Conservation (phyloP, 2,329 filamentous ascomycete genomes). For the Verticillium klebahnii region DNA sequence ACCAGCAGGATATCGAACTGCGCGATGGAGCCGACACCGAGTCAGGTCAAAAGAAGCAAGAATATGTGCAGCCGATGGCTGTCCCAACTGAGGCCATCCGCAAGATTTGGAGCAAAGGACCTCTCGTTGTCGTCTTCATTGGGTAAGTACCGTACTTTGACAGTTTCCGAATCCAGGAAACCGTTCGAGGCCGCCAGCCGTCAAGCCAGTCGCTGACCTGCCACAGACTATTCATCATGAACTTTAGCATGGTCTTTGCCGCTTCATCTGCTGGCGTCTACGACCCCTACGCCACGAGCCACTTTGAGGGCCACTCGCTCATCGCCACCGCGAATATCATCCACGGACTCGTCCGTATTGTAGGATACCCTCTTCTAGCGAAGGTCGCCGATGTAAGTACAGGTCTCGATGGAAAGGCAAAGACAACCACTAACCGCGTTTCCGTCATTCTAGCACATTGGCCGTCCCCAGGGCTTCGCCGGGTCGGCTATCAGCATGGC, state of each 20-base stretch:
- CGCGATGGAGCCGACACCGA: neutral
- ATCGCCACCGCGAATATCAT: constrained; percentile 44
- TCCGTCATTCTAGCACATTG: constrained; percentile 38
- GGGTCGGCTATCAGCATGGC: constrained; percentile 37
- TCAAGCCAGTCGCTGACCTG: neutral
- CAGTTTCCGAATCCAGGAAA: no score
- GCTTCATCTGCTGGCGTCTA: constrained; percentile 26
- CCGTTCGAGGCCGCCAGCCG: no score
- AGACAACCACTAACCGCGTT: constrained; percentile 23
- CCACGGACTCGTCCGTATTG: constrained; percentile 40
- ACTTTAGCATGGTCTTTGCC: constrained; percentile 23
- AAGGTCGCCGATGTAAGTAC: constrained; percentile 46
- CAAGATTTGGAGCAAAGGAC: constrained; percentile 1
- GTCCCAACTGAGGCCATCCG: constrained; percentile 1
- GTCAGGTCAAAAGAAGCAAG: neutral
- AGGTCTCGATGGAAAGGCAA: neutral
- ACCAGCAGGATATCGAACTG: neutral
- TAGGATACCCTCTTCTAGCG: constrained; percentile 54
- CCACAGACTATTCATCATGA: constrained; percentile 22
- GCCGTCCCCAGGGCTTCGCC: constrained; percentile 40
- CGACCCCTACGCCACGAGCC: constrained; percentile 26
- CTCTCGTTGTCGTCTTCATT: neutral
- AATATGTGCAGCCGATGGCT: constrained; percentile 5
- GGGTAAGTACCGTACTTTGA: neutral
- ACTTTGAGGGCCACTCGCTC: constrained; percentile 44